These are phyloP conservation scores for Leccinum aurantiacum DNA, from an alignment of 768 basidiomycete genomes.

Conservation along the genomic window DNA sequence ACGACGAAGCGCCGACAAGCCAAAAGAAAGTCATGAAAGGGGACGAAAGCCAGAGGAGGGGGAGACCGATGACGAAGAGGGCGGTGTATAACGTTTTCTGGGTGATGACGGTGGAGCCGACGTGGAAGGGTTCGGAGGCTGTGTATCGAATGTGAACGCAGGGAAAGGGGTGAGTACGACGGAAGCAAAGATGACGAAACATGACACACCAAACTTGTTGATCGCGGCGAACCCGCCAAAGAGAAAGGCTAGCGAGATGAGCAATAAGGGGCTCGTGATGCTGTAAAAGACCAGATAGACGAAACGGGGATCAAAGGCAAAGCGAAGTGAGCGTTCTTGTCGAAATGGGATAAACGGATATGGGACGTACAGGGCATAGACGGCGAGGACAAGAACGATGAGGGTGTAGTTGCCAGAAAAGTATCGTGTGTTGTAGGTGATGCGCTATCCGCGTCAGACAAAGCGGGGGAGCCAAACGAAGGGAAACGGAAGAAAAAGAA, in stretches of 20 bases:
- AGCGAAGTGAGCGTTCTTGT: background rate
- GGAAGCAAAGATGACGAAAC: background rate
- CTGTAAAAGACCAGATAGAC: constrained; percentile 36
- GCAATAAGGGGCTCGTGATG: constrained; percentile 77
- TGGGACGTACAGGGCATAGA: constrained; percentile 76
- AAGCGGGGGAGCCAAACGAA: background rate
- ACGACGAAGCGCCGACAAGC: constrained; percentile 84
- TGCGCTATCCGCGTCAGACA: constrained; percentile 50
- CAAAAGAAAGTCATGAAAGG: constrained; percentile 88
- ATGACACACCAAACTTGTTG: constrained; percentile 76
- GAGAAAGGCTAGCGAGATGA: constrained; percentile 84
- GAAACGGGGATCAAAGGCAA: background rate
- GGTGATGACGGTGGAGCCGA: constrained; percentile 79
- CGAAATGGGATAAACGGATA: background rate
- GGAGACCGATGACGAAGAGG: constrained; percentile 90
- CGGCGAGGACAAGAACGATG: constrained; percentile 71
- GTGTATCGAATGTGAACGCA: background rate
- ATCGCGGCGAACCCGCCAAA: constrained; percentile 89
- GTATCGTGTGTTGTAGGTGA: constrained; percentile 93
- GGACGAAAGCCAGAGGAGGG: constrained; percentile 77
- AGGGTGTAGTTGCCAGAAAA: constrained; percentile 91
- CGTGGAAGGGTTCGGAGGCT: constrained; percentile 85
- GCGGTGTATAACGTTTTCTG: constrained; percentile 87
- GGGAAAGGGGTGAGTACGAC: background rate
- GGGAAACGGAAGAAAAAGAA: background rate